These are phyloP conservation scores for Breviolum minutum DNA, from an alignment of 73 alveolate genomes.

Conservation along the genomic window DNA sequence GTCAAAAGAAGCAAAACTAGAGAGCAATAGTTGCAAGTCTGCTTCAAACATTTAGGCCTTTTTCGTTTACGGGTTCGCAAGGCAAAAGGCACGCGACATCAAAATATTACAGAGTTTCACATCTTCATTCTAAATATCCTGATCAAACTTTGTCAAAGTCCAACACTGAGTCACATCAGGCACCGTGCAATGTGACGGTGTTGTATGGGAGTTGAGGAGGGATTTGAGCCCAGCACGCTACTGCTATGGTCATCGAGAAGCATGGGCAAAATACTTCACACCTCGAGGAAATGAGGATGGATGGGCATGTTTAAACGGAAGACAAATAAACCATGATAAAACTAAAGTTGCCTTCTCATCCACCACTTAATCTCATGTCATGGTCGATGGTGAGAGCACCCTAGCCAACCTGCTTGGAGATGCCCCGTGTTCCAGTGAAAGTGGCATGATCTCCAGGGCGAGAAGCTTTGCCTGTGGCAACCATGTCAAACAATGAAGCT, in stretches of 20 bases:
- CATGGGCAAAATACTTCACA: slow-evolving; percentile 82
- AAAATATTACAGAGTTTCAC: too few species aligned
- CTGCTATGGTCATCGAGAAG: slow-evolving; percentile 17
- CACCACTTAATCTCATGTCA: too few species aligned
- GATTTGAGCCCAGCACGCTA: not conserved
- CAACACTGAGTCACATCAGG: not conserved
- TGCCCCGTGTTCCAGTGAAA: slow-evolving; percentile 57
- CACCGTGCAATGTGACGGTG: not conserved
- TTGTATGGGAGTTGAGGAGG: too few species aligned
- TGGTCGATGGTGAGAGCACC: too few species aligned
- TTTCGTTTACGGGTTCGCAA: too few species aligned
- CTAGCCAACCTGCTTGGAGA: slow-evolving; percentile 42
- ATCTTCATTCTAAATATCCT: not conserved
- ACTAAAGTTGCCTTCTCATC: not conserved
- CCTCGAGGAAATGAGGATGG: not conserved
- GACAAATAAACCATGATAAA: not conserved
- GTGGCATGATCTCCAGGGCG: not conserved
- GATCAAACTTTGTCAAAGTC: too few species aligned
- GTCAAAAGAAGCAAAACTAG: too few species aligned
- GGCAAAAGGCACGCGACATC: too few species aligned
- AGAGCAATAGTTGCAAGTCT: too few species aligned
- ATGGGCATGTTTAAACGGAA: not conserved
- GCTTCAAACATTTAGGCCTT: too few species aligned
- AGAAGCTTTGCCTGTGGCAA: too few species aligned
- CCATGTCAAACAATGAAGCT: too few species aligned